Evolutionary conservation across 306 rosid genomes (phyloP), one percentile per base, ranked within the genome.

Genomic region (Begonia masoniana): DNA sequence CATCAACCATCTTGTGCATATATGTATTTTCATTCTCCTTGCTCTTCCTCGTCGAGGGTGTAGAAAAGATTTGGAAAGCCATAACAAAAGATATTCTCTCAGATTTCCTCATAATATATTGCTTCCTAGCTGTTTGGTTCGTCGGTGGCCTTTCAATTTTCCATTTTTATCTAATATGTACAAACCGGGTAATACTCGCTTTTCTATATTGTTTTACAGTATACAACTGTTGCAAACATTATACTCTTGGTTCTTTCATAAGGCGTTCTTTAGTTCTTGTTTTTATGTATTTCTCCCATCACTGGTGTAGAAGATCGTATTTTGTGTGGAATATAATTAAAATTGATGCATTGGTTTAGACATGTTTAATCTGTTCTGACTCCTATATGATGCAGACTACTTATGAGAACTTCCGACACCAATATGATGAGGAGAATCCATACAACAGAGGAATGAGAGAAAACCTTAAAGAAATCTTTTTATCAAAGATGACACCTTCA

Each of bases 141-240:
- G 99, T 91, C 52, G 99, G 96, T 49, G 99, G 99, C 75, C 99
- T 91, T 51, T 72, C 94, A 21, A 60, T 76, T 41, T 91, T 91
- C 84, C 99, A 91, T 79, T 78, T 76, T 71, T 83, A 81, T 72
- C 89, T 91, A 60, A 68, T 86, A 24, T 73, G 84, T 61, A 81
- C 86, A 70, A 91, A 86, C 72, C 96, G 86, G 97, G 97, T 85
- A 56, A 69, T 47, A 52, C 17, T 66, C 64, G 65, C 15, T 45
- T 45, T 9, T 31, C 39, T 5, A 31, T 31, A 5, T 31, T 31
- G 39, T 31, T 31, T 31, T 7, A 31, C 7, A 31, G 39, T 31
- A 31, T 7, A 21, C 24, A 21, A 21, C 24, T 21, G 24, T 21
- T 21, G 24, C 24, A 21, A 21, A 21, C 4, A 21, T 21, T 21